These are phyloP conservation scores for Botrytis squamosa DNA, from an alignment of 2,329 filamentous ascomycete species.

Conservation along the genomic window DNA sequence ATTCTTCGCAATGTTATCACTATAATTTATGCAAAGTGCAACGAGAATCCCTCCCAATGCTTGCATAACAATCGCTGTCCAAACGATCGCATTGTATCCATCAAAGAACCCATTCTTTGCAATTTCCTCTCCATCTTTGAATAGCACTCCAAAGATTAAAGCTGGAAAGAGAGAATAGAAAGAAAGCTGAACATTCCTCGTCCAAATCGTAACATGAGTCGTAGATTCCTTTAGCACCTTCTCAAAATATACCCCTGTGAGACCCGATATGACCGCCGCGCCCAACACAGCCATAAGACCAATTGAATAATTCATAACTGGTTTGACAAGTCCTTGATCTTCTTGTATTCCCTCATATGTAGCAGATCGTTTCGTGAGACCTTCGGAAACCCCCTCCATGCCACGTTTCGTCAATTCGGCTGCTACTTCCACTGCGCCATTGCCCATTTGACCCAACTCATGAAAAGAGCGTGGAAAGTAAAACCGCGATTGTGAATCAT, in stretches of 20 bases:
- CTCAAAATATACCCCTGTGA: slow-evolving; percentile 86
- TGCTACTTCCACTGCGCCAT: slow-evolving; percentile 50
- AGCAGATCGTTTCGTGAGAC: slow-evolving; percentile 68
- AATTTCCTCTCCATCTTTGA: slow-evolving; percentile 83
- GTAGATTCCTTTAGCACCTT: slow-evolving; percentile 88
- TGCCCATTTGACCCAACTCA: slow-evolving; percentile 66
- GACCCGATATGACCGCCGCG: slow-evolving; percentile 75
- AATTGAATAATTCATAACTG: slow-evolving; percentile 71
- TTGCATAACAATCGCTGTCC: slow-evolving; percentile 80
- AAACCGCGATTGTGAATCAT: slow-evolving; percentile 53
- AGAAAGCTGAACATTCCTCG: slow-evolving; percentile 89
- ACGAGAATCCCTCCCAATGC: slow-evolving; percentile 82
- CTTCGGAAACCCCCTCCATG: slow-evolving; percentile 46
- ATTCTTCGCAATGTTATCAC: slow-evolving; percentile 90
- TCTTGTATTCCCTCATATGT: slow-evolving; percentile 87
- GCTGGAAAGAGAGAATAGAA: slow-evolving; percentile 93
- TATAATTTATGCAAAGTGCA: slow-evolving; percentile 76
- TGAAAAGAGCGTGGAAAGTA: slow-evolving; percentile 79
- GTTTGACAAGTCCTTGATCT: slow-evolving; percentile 50
- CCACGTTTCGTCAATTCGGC: slow-evolving; percentile 51
- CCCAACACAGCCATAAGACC: slow-evolving; percentile 76
- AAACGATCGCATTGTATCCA: slow-evolving; percentile 91
- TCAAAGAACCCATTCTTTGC: slow-evolving; percentile 86
- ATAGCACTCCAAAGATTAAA: slow-evolving; percentile 79
- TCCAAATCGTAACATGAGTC: slow-evolving; percentile 77